phyloP scores from a whole-genome alignment of 768 basidiomycete genomes.

The Gloeopeniophorella convolvens region DNA sequence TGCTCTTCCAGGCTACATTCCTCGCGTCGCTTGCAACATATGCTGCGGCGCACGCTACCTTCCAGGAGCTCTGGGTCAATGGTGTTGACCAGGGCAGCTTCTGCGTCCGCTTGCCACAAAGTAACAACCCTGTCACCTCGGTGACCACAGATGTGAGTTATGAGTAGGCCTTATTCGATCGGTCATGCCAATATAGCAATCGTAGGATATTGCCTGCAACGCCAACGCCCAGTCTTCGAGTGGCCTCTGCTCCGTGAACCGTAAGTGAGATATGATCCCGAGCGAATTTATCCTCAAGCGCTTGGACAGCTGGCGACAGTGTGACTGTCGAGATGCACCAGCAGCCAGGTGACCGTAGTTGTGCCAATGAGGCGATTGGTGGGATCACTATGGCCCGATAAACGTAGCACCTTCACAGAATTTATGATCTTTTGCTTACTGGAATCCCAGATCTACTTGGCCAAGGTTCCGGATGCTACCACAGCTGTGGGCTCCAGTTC shows the following conservation, averaged over 20 bases:
- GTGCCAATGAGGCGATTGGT: slow-evolving; percentile 43
- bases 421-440: neutral
- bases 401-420: slow-evolving; percentile 22
- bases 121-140: slow-evolving; percentile 42
- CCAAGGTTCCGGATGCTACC: slow-evolving; percentile 39
- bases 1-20: slow-evolving; percentile 29
- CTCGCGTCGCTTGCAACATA: slow-evolving; percentile 33
- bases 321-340: slow-evolving; percentile 52
- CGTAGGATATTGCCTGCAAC: slow-evolving; percentile 48
- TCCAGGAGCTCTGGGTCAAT: slow-evolving; percentile 49
- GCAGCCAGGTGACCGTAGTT: slow-evolving; percentile 41
- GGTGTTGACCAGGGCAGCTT: slow-evolving; percentile 40
- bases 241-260: slow-evolving; percentile 30
- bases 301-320: slow-evolving; percentile 35
- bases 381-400: slow-evolving; percentile 47
- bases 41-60: slow-evolving; percentile 46
- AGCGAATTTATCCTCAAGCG: neutral
- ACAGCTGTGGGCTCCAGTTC: slow-evolving; percentile 37
- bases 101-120: slow-evolving; percentile 40
- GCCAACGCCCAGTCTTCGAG: slow-evolving; percentile 28
- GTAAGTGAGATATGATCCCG: neutral
- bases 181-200: too few relatives aligned
- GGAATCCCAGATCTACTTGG: slow-evolving; percentile 40
- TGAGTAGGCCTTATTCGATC: neutral
- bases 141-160: slow-evolving; percentile 32